Evolutionary conservation across 352 stramenopile genomes (phyloP).

Genomic region (Plasmopara muralis): DNA sequence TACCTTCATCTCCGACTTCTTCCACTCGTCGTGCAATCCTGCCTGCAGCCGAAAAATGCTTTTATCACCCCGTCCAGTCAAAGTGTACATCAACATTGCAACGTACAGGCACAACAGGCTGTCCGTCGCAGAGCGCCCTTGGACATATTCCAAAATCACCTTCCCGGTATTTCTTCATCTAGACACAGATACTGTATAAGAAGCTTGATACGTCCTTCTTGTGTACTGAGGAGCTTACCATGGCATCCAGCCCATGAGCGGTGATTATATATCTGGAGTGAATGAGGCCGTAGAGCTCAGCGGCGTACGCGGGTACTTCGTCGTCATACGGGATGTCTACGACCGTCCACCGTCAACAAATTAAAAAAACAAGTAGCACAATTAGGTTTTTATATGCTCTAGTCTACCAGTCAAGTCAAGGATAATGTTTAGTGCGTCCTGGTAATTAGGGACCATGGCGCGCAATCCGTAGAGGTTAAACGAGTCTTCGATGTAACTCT

Average conservation of each 20-base stretch:
- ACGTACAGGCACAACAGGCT: constrained; percentile 76
- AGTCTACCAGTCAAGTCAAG: constrained; percentile 77
- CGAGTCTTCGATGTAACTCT: constrained; percentile 91
- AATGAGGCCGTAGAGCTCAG: constrained; percentile 86
- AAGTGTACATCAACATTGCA: constrained; percentile 1
- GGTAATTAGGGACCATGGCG: constrained; percentile 86
- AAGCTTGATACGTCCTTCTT: neutral
- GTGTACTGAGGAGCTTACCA: constrained; percentile 35
- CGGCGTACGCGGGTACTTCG: constrained; percentile 80
- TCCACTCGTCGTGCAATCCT: constrained; percentile 82
- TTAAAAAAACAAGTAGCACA: neutral
- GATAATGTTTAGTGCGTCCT: constrained; percentile 90
- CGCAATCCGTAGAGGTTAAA: constrained; percentile 91
- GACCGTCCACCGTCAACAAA: constrained; percentile 9
- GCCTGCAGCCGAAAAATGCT: constrained; percentile 27
- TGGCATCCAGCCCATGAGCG: constrained; percentile 80
- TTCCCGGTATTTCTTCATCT: constrained; percentile 88
- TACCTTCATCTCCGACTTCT: constrained; percentile 88
- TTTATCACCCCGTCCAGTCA: constrained; percentile 5
- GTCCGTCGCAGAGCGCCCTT: constrained; percentile 73
- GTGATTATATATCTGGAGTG: constrained; percentile 89
- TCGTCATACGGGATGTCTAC: constrained; percentile 86
- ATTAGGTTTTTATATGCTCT: neutral
- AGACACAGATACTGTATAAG: neutral
- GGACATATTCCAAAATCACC: constrained; percentile 84